Conservation (phyloP, 192 early-diverging fungal species). For the Backusella westeae region DNA sequence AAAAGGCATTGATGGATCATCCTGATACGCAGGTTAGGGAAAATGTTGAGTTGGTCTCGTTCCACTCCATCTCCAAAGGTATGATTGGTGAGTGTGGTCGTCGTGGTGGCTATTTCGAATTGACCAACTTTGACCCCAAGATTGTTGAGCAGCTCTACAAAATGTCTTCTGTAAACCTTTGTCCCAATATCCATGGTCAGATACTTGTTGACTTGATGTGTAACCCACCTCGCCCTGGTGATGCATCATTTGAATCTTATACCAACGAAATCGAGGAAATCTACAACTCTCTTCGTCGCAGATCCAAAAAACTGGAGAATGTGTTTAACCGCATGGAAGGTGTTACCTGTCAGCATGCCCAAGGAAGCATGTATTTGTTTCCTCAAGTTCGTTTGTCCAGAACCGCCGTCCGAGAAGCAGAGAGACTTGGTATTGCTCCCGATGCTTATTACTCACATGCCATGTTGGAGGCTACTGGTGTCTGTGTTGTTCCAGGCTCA, state of each 20-base stretch:
- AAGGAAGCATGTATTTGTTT: slow-evolving; percentile 93
- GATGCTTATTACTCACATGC: slow-evolving; percentile 90
- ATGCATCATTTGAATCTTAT: slow-evolving; percentile 75
- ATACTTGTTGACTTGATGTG: slow-evolving; percentile 93
- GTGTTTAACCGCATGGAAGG: slow-evolving; percentile 83
- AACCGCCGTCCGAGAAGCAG: slow-evolving; percentile 73
- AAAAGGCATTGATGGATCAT: slow-evolving; percentile 79
- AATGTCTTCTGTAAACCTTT: slow-evolving; percentile 87
- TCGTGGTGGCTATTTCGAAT: slow-evolving; percentile 97
- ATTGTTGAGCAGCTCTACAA: slow-evolving; percentile 89
- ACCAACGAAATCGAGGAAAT: slow-evolving; percentile 67
- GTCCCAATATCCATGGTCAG: slow-evolving; percentile 94
- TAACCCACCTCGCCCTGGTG: slow-evolving; percentile 79
- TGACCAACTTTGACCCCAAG: slow-evolving; percentile 66
- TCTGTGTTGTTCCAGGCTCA: slow-evolving; percentile 86
- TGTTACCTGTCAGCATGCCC: slow-evolving; percentile 79
- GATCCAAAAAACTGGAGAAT: slow-evolving; percentile 66
- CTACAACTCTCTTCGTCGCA: slow-evolving; percentile 74
- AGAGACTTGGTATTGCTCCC: slow-evolving; percentile 62
- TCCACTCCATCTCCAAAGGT: slow-evolving; percentile 96
- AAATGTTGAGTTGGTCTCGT: slow-evolving; percentile 85
- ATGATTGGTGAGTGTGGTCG: slow-evolving; percentile 98
- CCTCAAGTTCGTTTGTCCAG: slow-evolving; percentile 76
- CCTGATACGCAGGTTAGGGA: slow-evolving; percentile 20
- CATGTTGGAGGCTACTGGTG: slow-evolving; percentile 91